phyloP scores from a whole-genome alignment of 345 rosid genomes.

The Citrus hindsii region DNA sequence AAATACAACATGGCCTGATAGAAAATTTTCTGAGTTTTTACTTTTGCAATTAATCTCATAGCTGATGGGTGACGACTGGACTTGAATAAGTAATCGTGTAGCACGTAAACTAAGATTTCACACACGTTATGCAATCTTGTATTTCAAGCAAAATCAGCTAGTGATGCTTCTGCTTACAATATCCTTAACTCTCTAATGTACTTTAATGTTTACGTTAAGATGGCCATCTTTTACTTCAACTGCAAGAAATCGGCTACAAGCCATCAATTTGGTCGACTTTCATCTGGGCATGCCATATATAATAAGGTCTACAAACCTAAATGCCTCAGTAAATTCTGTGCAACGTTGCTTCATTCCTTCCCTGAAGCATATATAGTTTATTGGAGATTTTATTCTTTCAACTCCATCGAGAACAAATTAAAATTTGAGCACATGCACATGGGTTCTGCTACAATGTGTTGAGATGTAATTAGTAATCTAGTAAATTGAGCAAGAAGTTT shows the following conservation, averaged over 20 bases:
- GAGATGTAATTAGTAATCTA: too few species aligned
- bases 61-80: background rate
- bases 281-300: constrained; percentile 13
- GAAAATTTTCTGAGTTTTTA: too few species aligned
- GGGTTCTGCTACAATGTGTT: background rate
- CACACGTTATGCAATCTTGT: background rate
- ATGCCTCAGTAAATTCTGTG: constrained; percentile 13
- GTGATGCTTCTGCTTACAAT: background rate
- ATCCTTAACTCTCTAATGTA: background rate
- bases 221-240: constrained; percentile 25
- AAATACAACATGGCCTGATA: too few species aligned
- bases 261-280: constrained; percentile 23
- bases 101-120: background rate
- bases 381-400: constrained; percentile 16
- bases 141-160: background rate
- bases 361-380: constrained; percentile 6
- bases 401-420: constrained; percentile 19
- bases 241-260: constrained; percentile 37
- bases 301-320: background rate
- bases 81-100: background rate
- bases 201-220: constrained; percentile 5
- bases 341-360: constrained; percentile 21
- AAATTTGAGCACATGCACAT: constrained; percentile 19
- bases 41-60: too few species aligned
- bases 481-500: too few species aligned